Base-by-base conservation (phyloP, 164 flowering plant genomes). In the Cinnamomum micranthum region DNA sequence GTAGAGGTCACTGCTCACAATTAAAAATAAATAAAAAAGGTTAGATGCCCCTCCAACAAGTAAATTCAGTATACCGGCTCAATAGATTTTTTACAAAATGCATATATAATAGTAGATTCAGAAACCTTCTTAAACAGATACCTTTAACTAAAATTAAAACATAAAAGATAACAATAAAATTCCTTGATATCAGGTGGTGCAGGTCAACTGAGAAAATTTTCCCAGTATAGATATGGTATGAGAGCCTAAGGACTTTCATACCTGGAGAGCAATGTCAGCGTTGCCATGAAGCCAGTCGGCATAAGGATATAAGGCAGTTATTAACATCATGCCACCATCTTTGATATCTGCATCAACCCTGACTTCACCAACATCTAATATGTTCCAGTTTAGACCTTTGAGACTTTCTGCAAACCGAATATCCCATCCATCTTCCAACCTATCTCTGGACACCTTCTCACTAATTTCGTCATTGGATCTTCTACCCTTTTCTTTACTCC, bases 321-420 rank as follows among this genome's bases (percentile, higher is more conserved):
- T 74, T 84, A 96, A 78, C 92, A 90, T 85, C 99, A 96, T 96
- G 71, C 99, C 99, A 55, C 99, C 97, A 88, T 96, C 99, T 86
- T 94, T 96, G 68, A 96, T 88, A 77, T 96, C 99, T 75, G 97
- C 99, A 90, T 96, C 98, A 79, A 96, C 84, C 81, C 97, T 92
- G 66, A 96, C 95, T 86, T 94, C 99, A 73, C 97, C 97, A 10
- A 72, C 97, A 86, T 94, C 98, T 79, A 94, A 74, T 70, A 94
- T 70, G 68, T 89, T 92, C 99, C 98, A 94, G 81, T 94, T 92
- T 74, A 94, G 83, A 66, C 94, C 98, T 83, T 85, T 92, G 52
- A 96, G 94, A 79, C 90, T 84, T 83, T 94, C 98, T 33, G 98
- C 91, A 73, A 96, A 77, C 74, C 90, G 95, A 75, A 87, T 74